phyloP scores from a whole-genome alignment of 2,329 filamentous ascomycete genomes.

The Samsoniella hepiali region DNA sequence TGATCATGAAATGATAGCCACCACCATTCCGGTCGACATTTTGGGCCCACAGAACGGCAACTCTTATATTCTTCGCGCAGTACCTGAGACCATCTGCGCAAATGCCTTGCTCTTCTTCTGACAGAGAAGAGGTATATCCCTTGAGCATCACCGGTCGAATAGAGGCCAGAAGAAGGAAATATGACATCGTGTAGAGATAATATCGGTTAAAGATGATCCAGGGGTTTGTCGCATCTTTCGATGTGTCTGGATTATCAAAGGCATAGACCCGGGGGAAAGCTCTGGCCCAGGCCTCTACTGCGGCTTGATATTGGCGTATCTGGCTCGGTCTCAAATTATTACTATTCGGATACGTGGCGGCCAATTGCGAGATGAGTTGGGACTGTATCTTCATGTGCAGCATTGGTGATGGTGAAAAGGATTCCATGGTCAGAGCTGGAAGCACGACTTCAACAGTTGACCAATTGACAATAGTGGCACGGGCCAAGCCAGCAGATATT shows the following conservation, averaged over 20 bases:
- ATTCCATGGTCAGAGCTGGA: constrained; percentile 20
- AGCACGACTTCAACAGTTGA: constrained; percentile 18
- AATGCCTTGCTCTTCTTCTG: constrained; percentile 35
- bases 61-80: constrained; percentile 40
- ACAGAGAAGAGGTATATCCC: constrained; percentile 27
- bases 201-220: constrained; percentile 46
- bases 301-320: constrained; percentile 31
- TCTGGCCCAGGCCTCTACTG: constrained; percentile 41
- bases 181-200: constrained; percentile 43
- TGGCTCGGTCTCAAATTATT: constrained; percentile 29
- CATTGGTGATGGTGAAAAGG: constrained; percentile 19
- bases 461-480: constrained; percentile 20
- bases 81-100: constrained; percentile 42
- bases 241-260: constrained; percentile 39
- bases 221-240: constrained; percentile 38
- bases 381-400: constrained; percentile 37
- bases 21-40: constrained; percentile 31
- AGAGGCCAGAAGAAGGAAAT: constrained; percentile 44
- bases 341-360: constrained; percentile 27
- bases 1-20: constrained; percentile 48
- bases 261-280: constrained; percentile 41
- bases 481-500: constrained; percentile 31
- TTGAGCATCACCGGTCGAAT: constrained; percentile 45
- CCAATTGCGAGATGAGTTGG: constrained; percentile 29
- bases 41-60: constrained; percentile 29